phyloP scores from a whole-genome alignment of 2,329 filamentous ascomycete species.

The Metarhizium humberi region DNA sequence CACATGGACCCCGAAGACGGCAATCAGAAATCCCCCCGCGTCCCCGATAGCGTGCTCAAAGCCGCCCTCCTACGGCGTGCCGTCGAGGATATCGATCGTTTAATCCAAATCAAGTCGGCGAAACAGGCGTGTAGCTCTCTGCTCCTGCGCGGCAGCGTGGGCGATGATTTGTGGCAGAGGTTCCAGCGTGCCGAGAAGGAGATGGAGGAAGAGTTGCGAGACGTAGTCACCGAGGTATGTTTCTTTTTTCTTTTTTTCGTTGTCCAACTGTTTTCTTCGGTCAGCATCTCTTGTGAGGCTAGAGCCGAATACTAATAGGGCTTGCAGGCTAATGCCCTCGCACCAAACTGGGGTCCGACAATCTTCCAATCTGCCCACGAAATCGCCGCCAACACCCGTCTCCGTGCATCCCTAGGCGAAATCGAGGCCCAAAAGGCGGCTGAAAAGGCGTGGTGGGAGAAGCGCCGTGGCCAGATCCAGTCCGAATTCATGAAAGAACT shows the following conservation, averaged over 20 bases:
- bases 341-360: conserved; percentile 79
- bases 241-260: not conserved
- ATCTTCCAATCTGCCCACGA: conserved; percentile 98
- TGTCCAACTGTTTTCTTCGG: not conserved
- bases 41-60: conserved; percentile 79
- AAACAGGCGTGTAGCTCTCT: conserved; percentile 81
- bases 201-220: conserved; percentile 90
- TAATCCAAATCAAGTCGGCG: conserved; percentile 78
- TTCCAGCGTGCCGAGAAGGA: conserved; percentile 92
- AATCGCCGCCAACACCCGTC: conserved; percentile 74
- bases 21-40: conserved; percentile 55
- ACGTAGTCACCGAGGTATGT: conserved; percentile 83
- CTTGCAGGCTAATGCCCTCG: conserved; percentile 76
- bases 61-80: conserved; percentile 84
- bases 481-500: conserved; percentile 79
- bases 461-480: conserved; percentile 64
- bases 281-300: not conserved
- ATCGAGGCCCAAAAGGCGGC: conserved; percentile 60
- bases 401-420: conserved; percentile 67
- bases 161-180: conserved; percentile 91
- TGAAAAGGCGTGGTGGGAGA: conserved; percentile 91
- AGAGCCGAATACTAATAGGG: not conserved
- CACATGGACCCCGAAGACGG: conserved; percentile 60
- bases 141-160: conserved; percentile 83
- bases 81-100: conserved; percentile 84